Evolutionary conservation across 352 stramenopile genomes (phyloP).

Genomic region (Globisporangium okanoganense): DNA sequence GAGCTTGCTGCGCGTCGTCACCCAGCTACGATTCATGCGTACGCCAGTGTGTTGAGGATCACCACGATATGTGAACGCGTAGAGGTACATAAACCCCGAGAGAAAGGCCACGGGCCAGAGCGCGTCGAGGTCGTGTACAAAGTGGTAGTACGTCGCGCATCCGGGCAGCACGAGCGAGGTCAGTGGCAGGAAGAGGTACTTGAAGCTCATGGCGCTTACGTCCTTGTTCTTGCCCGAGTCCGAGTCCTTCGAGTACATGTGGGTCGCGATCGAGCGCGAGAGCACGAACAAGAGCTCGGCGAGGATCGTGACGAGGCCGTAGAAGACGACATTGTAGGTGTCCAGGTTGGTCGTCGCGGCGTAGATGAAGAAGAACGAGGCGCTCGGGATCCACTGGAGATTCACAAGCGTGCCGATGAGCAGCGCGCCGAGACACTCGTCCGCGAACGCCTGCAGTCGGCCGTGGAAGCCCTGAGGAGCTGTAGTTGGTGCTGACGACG

Average conservation of each 20-base stretch:
- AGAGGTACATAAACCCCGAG: conserved; percentile 55
- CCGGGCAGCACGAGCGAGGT: conserved; percentile 36
- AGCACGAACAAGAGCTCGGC: conserved; percentile 57
- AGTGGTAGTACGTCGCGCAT: conserved; percentile 47
- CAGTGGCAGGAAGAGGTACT: conserved; percentile 49
- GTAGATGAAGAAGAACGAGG: conserved; percentile 52
- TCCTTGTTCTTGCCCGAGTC: conserved; percentile 35
- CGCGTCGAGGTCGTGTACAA: conserved; percentile 39
- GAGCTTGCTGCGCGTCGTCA: conserved; percentile 34
- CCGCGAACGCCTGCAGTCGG: conserved; percentile 35
- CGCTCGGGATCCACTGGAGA: conserved; percentile 60
- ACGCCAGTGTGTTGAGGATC: conserved; percentile 58
- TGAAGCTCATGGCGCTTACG: conserved; percentile 47
- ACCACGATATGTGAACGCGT: conserved; percentile 62
- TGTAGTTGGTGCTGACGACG: neutral
- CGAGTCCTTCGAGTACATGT: conserved; percentile 61
- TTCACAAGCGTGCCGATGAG: conserved; percentile 52
- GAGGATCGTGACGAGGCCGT: conserved; percentile 27
- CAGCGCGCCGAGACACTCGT: conserved; percentile 53
- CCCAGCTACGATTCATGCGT: conserved; percentile 43
- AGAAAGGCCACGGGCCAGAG: conserved; percentile 38
- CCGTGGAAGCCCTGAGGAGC: conserved; percentile 20
- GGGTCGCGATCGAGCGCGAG: conserved; percentile 48
- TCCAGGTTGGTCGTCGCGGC: conserved; percentile 40
- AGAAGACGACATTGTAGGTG: conserved; percentile 31